Conservation (phyloP, 441 rosid genomes). For the Viola pubescens region DNA sequence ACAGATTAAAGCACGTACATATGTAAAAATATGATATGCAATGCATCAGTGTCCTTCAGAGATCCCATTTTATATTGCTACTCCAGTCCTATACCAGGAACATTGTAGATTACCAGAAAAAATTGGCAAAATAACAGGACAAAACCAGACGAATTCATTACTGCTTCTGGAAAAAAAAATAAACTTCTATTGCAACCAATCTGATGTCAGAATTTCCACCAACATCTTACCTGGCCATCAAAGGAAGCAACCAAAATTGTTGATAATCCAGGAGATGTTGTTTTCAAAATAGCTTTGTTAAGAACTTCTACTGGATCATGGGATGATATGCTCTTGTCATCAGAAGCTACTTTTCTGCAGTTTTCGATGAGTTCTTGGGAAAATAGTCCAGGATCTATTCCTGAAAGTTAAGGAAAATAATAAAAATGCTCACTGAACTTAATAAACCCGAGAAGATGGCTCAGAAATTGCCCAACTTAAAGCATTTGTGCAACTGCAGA, state of each 20-base stretch:
- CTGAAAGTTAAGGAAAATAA: conserved; percentile 30
- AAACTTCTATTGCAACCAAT: no score
- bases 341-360: conserved; percentile 45
- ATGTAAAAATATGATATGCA: no score
- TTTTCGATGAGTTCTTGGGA: conserved; percentile 50
- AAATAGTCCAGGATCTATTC: conserved; percentile 38
- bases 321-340: conserved; percentile 22
- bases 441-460: conserved; percentile 1
- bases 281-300: conserved; percentile 42
- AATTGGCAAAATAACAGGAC: no score
- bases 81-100: no score
- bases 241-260: conserved; percentile 66
- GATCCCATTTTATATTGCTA: no score
- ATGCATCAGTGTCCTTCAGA: no score
- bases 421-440: conserved; percentile 4
- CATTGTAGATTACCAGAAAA: no score
- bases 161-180: no score
- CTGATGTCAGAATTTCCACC: no score
- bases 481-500: neutral
- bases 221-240: conserved; percentile 44
- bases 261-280: conserved; percentile 51
- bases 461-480: neutral
- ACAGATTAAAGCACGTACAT: no score
- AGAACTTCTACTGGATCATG: conserved; percentile 50
- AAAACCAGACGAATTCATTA: no score